Percentiles rank a stretch among this genome's conserved stretches.
These are phyloP conservation scores for Podaxis mareebaensis DNA, from an alignment of 768 basidiomycete genomes.

Conservation along the genomic window DNA sequence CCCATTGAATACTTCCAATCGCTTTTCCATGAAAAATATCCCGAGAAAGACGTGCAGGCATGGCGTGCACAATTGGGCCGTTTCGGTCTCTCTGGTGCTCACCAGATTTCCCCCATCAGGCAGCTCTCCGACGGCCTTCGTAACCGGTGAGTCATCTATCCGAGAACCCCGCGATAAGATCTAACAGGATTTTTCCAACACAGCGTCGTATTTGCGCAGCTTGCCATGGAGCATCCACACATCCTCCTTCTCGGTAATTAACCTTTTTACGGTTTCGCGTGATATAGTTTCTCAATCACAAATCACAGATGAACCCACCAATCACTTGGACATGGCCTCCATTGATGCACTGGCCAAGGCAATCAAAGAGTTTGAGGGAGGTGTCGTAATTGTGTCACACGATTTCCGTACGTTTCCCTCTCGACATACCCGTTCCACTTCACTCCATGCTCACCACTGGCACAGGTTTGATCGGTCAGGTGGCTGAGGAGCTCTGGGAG, in stretches of 20 bases:
- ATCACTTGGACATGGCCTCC: constrained; percentile 97
- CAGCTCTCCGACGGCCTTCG: constrained; percentile 95
- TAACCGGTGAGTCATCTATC: constrained; percentile 66
- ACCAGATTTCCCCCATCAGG: constrained; percentile 92
- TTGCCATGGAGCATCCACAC: constrained; percentile 97
- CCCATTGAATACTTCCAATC: constrained; percentile 94
- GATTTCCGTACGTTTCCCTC: constrained; percentile 82
- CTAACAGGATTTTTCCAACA: neutral
- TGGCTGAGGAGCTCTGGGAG: constrained; percentile 99
- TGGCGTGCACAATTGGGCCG: constrained; percentile 95
- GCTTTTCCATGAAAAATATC: constrained; percentile 79
- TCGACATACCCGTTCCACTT: neutral
- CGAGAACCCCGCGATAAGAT: constrained; percentile 17
- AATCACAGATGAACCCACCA: constrained; percentile 83
- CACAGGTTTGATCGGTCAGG: constrained; percentile 49
- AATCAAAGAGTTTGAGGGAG: constrained; percentile 96
- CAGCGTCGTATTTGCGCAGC: constrained; percentile 93
- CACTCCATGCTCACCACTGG: neutral
- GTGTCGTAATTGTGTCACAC: constrained; percentile 99
- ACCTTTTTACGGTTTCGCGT: constrained; percentile 11
- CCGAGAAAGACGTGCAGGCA: constrained; percentile 89
- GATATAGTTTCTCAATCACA: constrained; percentile 9
- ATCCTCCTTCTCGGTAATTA: constrained; percentile 78
- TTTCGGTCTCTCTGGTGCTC: constrained; percentile 91
- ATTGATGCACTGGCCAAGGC: constrained; percentile 95